These are phyloP conservation scores for Ulmus americana DNA, from an alignment of 331 rosid genomes.

Conservation along the genomic window DNA sequence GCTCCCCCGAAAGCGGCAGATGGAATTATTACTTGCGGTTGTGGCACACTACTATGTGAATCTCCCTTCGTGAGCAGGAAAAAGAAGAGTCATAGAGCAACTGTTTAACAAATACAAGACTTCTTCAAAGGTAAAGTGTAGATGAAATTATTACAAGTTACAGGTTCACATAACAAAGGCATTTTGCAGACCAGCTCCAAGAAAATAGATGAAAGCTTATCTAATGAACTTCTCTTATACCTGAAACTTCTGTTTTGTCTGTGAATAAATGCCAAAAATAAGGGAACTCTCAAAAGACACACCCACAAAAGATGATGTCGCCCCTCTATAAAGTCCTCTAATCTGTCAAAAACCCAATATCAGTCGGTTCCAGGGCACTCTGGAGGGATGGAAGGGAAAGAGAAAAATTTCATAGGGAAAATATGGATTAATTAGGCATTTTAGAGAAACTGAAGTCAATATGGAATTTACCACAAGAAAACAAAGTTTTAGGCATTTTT, in stretches of 20 bases:
- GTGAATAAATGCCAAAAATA: conserved; percentile 84
- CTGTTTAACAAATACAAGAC: conserved; percentile 14
- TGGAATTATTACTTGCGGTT: conserved; percentile 64
- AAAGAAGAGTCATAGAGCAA: conserved; percentile 12
- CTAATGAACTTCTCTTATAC: conserved; percentile 35
- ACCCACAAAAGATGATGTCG: conserved; percentile 87
- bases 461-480: not conserved
- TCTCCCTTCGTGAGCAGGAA: conserved; percentile 51
- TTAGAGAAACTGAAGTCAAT: conserved; percentile 1
- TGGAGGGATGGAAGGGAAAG: not conserved
- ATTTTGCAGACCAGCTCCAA: not conserved
- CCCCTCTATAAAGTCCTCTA: conserved; percentile 92
- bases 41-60: conserved; percentile 51
- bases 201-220: conserved; percentile 18
- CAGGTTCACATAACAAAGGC: not conserved
- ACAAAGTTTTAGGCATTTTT: not conserved
- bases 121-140: conserved; percentile 3
- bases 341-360: conserved; percentile 46
- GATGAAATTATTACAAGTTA: conserved; percentile 14
- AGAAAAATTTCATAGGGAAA: not conserved
- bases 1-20: conserved; percentile 82
- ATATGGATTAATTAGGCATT: not conserved
- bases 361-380: conserved; percentile 17
- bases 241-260: conserved; percentile 70
- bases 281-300: conserved; percentile 88